Percentiles rank a stretch among this genome's conserved stretches.
Conservation (phyloP, 106 monocot species). For the Alisma plantagoaquatica region DNA sequence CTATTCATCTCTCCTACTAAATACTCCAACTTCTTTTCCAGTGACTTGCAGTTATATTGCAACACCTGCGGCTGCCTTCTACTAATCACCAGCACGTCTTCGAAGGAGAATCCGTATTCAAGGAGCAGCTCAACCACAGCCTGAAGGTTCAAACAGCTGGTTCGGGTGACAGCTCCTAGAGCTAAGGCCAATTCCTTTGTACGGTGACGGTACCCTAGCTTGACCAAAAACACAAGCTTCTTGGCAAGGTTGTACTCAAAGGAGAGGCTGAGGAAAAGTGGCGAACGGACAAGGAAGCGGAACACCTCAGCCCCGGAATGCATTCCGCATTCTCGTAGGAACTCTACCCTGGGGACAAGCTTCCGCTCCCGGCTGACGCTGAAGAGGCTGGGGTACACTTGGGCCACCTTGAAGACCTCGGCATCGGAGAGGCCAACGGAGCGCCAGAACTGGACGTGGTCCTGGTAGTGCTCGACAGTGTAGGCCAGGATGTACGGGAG, state of each 20-base stretch:
- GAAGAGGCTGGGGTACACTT: conserved; percentile 67
- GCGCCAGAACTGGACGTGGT: conserved; percentile 53
- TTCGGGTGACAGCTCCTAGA: conserved; percentile 36
- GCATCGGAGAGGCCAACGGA: conserved; percentile 35
- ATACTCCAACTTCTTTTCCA: conserved; percentile 75
- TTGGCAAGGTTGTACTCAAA: conserved; percentile 40
- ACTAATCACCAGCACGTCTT: conserved; percentile 55
- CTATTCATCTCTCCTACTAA: conserved; percentile 53
- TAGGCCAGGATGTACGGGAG: conserved; percentile 50
- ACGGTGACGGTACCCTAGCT: conserved; percentile 46
- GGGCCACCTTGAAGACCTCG: conserved; percentile 47
- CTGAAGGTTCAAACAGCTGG: conserved; percentile 71
- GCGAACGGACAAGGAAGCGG: conserved; percentile 53
- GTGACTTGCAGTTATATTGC: conserved; percentile 45
- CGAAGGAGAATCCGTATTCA: conserved; percentile 34
- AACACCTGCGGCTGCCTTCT: conserved; percentile 73
- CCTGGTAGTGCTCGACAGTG: conserved; percentile 34
- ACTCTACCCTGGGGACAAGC: conserved; percentile 37
- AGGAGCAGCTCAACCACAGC: conserved; percentile 40
- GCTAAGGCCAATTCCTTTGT: conserved; percentile 49
- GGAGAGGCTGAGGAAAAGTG: conserved; percentile 55
- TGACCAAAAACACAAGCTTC: conserved; percentile 48
- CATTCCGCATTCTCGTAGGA: conserved; percentile 39
- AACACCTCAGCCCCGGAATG: conserved; percentile 28
- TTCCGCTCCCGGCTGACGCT: conserved; percentile 61